Percentiles rank a stretch among this genome's conserved stretches.
These are phyloP conservation scores for Blastocystis sp. DNA, from an alignment of 352 stramenopile species.

Conservation along the genomic window DNA sequence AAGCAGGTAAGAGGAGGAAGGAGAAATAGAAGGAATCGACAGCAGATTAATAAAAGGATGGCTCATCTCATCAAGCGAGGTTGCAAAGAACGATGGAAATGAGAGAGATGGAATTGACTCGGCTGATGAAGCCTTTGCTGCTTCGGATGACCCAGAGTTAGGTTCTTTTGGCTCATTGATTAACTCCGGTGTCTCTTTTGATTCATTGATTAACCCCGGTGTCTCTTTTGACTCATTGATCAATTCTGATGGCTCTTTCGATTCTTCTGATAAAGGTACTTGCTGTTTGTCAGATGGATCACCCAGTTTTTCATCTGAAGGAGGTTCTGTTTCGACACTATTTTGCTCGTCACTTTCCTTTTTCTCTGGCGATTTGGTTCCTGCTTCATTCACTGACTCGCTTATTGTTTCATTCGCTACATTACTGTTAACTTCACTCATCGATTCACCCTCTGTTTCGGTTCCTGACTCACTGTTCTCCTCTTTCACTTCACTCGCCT, in stretches of 20 bases:
- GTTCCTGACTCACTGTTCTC: background rate
- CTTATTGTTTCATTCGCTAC: background rate
- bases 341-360: background rate
- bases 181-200: too few relatives aligned
- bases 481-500: background rate
- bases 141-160: too few relatives aligned
- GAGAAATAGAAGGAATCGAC: background rate
- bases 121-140: too few relatives aligned
- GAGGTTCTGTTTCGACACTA: background rate
- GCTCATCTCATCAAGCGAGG: background rate
- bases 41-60: background rate
- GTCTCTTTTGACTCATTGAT: background rate
- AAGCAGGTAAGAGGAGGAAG: background rate
- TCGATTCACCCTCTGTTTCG: background rate
- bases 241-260: background rate
- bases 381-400: background rate
- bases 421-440: background rate
- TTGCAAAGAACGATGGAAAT: background rate
- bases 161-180: too few relatives aligned
- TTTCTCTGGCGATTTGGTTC: background rate
- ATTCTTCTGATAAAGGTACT: background rate
- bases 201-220: too few relatives aligned
- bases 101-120: background rate
- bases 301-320: background rate
- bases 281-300: background rate